Evolutionary conservation across 2,329 filamentous ascomycete species (phyloP).

Genomic region (Ophiostoma angusticollis): DNA sequence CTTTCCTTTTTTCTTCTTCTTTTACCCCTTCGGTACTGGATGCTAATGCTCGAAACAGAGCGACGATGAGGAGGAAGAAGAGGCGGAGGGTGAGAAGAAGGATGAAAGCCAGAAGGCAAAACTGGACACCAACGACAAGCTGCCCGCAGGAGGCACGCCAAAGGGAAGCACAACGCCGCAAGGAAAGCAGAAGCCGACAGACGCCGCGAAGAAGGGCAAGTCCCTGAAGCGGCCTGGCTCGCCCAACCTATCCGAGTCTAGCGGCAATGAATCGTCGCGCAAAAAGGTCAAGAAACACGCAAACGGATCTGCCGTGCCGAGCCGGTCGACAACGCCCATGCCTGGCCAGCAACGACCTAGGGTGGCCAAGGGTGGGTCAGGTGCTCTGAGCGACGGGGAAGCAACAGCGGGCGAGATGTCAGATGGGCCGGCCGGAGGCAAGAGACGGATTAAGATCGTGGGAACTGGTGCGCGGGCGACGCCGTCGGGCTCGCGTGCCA

Average conservation of each 20-base stretch:
- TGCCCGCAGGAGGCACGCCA: constrained; percentile 42
- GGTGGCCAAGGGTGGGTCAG: constrained; percentile 29
- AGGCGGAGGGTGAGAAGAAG: constrained; percentile 49
- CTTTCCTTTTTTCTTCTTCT: neutral
- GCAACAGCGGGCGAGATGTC: constrained; percentile 57
- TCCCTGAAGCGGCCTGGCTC: constrained; percentile 74
- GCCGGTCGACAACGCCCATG: constrained; percentile 43
- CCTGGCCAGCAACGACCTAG: constrained; percentile 31
- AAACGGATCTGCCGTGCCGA: constrained; percentile 32
- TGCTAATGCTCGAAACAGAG: constrained; percentile 24
- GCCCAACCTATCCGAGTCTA: constrained; percentile 78
- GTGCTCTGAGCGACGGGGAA: constrained; percentile 60
- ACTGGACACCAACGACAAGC: constrained; percentile 28
- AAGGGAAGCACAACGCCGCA: constrained; percentile 53
- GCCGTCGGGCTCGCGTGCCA: constrained; percentile 46
- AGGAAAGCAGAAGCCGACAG: constrained; percentile 32
- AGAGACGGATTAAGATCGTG: constrained; percentile 43
- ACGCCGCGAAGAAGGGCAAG: constrained; percentile 42
- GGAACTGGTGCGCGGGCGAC: constrained; percentile 34
- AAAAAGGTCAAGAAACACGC: constrained; percentile 60
- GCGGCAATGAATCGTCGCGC: constrained; percentile 75
- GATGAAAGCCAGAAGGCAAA: constrained; percentile 47
- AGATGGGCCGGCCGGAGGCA: constrained; percentile 32
- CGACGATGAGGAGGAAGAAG: constrained; percentile 21
- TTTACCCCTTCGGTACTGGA: neutral